Base-by-base conservation (phyloP, 2,329 filamentous ascomycete species). In the Allantophomopsis lycopodina region DNA sequence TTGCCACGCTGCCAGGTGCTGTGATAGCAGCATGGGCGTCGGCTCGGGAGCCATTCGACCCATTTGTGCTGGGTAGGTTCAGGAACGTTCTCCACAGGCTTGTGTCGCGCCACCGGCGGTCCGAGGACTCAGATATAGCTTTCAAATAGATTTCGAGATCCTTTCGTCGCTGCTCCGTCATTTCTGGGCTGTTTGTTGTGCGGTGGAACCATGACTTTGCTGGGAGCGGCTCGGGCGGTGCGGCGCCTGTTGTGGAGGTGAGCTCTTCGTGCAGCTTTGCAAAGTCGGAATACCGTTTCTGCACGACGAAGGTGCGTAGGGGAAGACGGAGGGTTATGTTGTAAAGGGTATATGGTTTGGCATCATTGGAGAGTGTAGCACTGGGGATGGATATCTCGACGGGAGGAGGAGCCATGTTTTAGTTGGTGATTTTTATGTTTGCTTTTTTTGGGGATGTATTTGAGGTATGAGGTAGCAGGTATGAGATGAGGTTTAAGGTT, bases 281-380 rank as follows among this genome's bases (percentile, higher is more conserved):
- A 54, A 91, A 91, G 55, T 91, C 84, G 39, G 79, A 85, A 65
- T 89, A 93, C 51, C 84, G 81, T 60, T 88, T 89, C 52, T 79
- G 76, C 5, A 87, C 68, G 47, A 82, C 79, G 50, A 80, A 83
- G 4, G 81, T 82, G 36, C 81, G 76, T 12, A 89, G 70, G 0
- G 84, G 83, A 1, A 87, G 76, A 38, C 82, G 77, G 43, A 91
- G 68, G 16, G 76, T 78, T 58, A 88, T 79, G 57, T 84, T 83
- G 65, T 88, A 89, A 47, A 80, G 70, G 0, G 83, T 88, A 58
- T 76, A 86, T 45, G 70, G 66, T 46, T 69, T 68, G 46, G 68
- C 64, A 46, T 66, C 65, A 42, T 68, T 62, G 39, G 63, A 43
- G 42, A 73, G 59, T 46, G 72, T 76, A 37, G 76, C 79, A n/a